Percentiles rank a stretch among this genome's conserved stretches.
Evolutionary conservation across 2,329 filamentous ascomycete genomes (phyloP).

Genomic region (Sporothrix pseudoabietina): DNA sequence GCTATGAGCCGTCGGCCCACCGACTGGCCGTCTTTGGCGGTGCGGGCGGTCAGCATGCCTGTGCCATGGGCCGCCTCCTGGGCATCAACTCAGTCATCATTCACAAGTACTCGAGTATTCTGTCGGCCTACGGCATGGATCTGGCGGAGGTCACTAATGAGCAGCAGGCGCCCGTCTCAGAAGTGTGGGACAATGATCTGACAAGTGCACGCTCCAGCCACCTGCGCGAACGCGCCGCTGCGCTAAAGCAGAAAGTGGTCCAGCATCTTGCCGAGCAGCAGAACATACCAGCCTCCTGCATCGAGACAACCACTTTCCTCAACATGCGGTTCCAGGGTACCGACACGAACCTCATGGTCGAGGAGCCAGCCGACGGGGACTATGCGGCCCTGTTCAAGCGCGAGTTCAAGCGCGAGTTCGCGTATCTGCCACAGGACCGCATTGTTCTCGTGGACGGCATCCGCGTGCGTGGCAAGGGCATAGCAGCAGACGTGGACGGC

Average conservation of each 20-base stretch:
- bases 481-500: not conserved
- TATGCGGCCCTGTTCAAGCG: conserved; percentile 45
- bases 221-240: conserved; percentile 44
- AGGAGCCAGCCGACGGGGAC: no score
- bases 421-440: conserved; percentile 74
- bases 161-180: conserved; percentile 66
- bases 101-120: conserved; percentile 82
- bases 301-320: no score
- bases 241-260: no score
- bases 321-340: conserved; percentile 46
- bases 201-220: conserved; percentile 37
- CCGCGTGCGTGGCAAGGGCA: conserved; percentile 82
- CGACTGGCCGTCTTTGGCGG: conserved; percentile 90
- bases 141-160: conserved; percentile 91
- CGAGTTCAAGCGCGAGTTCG: conserved; percentile 71
- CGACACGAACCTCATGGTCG: conserved; percentile 49
- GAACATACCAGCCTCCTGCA: no score
- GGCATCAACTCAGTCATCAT: conserved; percentile 83
- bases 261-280: no score
- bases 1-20: conserved; percentile 86
- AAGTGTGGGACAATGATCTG: no score
- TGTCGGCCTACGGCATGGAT: conserved; percentile 90
- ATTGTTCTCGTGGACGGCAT: conserved; percentile 91
- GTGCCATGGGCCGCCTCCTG: conserved; percentile 80
- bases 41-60: conserved; percentile 86